Percentiles rank a stretch among this genome's conserved stretches.
Conservation (phyloP, 306 rosid species). For the Luffa acutangula region DNA sequence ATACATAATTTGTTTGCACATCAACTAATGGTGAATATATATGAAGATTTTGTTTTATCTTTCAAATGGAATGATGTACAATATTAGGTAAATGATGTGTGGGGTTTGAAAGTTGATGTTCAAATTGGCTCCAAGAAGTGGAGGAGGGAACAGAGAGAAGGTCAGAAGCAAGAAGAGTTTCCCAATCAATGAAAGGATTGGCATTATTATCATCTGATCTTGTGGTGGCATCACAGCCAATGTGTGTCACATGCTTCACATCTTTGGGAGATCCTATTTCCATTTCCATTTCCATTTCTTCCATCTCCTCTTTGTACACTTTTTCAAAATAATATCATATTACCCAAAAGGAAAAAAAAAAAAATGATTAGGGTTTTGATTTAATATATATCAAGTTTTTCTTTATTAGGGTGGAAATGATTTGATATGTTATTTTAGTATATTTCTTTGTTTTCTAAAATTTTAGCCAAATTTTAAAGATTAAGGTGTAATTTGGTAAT, state of each 20-base stretch:
- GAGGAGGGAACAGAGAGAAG: constrained; percentile 31
- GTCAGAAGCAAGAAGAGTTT: constrained; percentile 30
- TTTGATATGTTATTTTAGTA: background rate
- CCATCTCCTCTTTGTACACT: constrained; percentile 61
- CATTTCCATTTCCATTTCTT: constrained; percentile 52
- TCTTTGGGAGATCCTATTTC: constrained; percentile 90
- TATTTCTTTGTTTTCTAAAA: background rate
- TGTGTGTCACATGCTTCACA: constrained; percentile 96
- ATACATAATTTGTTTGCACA: background rate
- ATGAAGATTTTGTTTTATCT: too few species aligned
- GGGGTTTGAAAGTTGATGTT: constrained; percentile 12
- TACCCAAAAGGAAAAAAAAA: background rate
- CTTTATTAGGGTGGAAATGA: background rate
- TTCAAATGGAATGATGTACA: constrained; percentile 5
- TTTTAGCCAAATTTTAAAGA: background rate
- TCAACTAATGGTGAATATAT: background rate
- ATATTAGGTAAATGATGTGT: constrained; percentile 10
- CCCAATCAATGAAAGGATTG: constrained; percentile 32
- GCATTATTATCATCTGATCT: background rate
- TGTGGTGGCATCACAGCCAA: constrained; percentile 54
- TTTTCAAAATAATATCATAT: background rate
- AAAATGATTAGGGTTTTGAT: background rate
- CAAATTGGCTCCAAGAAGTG: constrained; percentile 27
- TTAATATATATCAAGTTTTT: background rate
- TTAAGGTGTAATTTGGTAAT: background rate